phyloP scores from a whole-genome alignment of 2,329 filamentous ascomycete species.

The Pseudogymnoascus sp. region DNA sequence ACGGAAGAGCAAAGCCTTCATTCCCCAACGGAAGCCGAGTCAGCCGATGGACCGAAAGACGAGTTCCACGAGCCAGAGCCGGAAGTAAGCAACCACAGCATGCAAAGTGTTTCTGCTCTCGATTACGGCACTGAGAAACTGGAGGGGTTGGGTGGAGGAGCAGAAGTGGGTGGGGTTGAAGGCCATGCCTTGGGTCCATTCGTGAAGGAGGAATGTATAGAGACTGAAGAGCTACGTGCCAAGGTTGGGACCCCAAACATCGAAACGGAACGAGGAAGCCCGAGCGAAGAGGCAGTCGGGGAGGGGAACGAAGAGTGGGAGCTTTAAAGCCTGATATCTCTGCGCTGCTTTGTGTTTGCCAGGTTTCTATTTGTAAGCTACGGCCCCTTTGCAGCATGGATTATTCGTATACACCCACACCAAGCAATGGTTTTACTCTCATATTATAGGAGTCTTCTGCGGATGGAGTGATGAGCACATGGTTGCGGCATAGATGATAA shows the following conservation, averaged over 20 bases:
- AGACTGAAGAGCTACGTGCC: not conserved
- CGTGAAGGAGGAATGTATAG: not conserved
- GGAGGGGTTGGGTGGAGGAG: not conserved
- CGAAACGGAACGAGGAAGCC: not conserved
- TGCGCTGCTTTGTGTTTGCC: not conserved
- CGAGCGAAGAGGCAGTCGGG: not conserved
- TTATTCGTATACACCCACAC: not conserved
- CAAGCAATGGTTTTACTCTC: not conserved
- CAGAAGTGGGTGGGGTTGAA: not conserved
- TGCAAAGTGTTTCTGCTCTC: too few species aligned
- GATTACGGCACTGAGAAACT: not conserved
- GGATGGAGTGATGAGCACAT: not conserved
- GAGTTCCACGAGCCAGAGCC: not conserved
- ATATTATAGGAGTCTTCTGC: not conserved
- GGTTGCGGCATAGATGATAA: not conserved
- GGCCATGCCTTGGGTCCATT: not conserved
- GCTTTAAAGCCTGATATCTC: not conserved
- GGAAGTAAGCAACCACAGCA: not conserved
- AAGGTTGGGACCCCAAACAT: not conserved
- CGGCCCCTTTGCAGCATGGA: not conserved
- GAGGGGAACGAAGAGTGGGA: not conserved
- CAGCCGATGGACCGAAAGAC: too few species aligned
- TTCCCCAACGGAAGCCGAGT: not conserved
- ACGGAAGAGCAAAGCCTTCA: not conserved
- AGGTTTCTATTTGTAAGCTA: not conserved